Conservation (phyloP, 305 asterid genomes). For the Fraxinus latifolia region DNA sequence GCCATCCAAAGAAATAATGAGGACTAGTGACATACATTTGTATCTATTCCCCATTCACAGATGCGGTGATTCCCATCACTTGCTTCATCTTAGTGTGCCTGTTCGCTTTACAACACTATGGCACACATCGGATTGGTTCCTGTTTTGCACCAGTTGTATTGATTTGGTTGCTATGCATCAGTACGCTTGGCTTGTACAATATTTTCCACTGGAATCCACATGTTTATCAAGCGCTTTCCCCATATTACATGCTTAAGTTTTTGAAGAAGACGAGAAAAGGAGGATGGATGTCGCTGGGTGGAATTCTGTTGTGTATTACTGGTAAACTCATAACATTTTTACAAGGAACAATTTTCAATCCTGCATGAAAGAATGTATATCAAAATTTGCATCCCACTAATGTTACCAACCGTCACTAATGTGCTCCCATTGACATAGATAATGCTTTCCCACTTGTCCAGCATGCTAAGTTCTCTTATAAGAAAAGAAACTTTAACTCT, state of each 20-base stretch:
- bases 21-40: background rate
- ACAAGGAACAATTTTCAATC: background rate
- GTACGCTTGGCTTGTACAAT: conserved; percentile 83
- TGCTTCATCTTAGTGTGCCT: conserved; percentile 93
- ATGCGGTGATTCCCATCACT: conserved; percentile 88
- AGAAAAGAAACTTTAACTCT: background rate
- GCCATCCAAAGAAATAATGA: background rate
- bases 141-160: conserved; percentile 81
- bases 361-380: background rate
- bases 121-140: conserved; percentile 82
- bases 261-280: conserved; percentile 84
- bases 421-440: background rate
- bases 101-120: conserved; percentile 91
- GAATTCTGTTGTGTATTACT: conserved; percentile 89
- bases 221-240: conserved; percentile 85
- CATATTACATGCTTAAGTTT: conserved; percentile 75
- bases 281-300: conserved; percentile 99
- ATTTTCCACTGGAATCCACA: conserved; percentile 78
- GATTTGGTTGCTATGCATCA: conserved; percentile 80
- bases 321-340: conserved; percentile 39
- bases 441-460: background rate
- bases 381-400: background rate
- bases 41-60: conserved; percentile 42
- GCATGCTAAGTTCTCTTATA: background rate
- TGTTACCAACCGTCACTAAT: background rate